These are phyloP conservation scores for Massariosphaeria phaeospora DNA, from an alignment of 495 filamentous ascomycete species.

Conservation along the genomic window DNA sequence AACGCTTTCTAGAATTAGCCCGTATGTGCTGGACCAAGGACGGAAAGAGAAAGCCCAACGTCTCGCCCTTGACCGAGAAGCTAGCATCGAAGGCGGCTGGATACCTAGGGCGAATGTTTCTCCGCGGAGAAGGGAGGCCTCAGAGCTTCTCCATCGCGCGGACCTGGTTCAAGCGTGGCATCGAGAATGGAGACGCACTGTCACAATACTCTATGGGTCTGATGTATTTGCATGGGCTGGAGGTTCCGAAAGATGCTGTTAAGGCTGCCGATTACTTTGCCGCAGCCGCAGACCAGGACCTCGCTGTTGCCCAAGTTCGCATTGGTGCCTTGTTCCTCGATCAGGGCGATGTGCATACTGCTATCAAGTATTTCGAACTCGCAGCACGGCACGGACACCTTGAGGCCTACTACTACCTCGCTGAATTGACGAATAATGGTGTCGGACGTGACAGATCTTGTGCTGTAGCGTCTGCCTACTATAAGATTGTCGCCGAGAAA, in stretches of 20 bases:
- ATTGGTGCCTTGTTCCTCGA: constrained; percentile 85
- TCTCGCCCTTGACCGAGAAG: constrained; percentile 62
- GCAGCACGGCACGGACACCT: constrained; percentile 83
- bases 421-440: constrained; percentile 78
- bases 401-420: constrained; percentile 92
- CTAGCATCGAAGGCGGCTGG: constrained; percentile 84
- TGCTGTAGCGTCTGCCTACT: constrained; percentile 74
- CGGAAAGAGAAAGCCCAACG: constrained; percentile 52
- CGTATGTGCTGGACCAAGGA: constrained; percentile 84
- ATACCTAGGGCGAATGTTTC: constrained; percentile 85
- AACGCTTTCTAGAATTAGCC: constrained; percentile 76
- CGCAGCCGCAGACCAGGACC: constrained; percentile 77
- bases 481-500: constrained; percentile 91
- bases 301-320: constrained; percentile 73
- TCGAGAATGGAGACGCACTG: constrained; percentile 71
- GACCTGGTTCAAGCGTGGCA: constrained; percentile 82
- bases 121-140: constrained; percentile 83
- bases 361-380: constrained; percentile 85
- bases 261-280: constrained; percentile 78
- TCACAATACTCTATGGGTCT: constrained; percentile 83
- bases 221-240: constrained; percentile 82
- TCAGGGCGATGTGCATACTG: constrained; percentile 71
- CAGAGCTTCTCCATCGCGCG: constrained; percentile 71
- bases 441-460: constrained; percentile 78
- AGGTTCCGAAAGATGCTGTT: constrained; percentile 65